Evolutionary conservation across 2,329 filamentous ascomycete genomes (phyloP).

Genomic region (Whalleya microplaca): DNA sequence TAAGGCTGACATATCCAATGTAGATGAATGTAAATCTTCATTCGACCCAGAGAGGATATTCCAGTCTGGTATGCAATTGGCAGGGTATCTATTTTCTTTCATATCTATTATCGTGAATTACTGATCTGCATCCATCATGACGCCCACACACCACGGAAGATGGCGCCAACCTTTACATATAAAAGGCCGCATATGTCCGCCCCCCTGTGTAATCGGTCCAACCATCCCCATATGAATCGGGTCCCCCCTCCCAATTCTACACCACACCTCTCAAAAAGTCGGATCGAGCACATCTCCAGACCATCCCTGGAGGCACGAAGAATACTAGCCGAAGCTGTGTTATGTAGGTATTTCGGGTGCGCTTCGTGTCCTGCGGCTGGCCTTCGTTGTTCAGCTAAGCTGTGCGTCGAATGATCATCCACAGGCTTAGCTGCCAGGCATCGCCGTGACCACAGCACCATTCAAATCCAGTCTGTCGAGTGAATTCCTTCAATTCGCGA

Average conservation of each 20-base stretch:
- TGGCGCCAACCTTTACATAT: slow-evolving; percentile 19
- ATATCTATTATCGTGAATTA: slow-evolving; percentile 17
- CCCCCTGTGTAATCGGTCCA: slow-evolving; percentile 5
- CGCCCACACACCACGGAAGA: slow-evolving; percentile 15
- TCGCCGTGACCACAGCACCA: not conserved
- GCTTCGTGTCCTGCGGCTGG: not conserved
- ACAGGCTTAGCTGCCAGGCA: not conserved
- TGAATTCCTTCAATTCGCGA: slow-evolving; percentile 57
- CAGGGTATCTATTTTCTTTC: slow-evolving; percentile 28
- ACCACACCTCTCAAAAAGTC: not conserved
- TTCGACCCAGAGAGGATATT: slow-evolving; percentile 17
- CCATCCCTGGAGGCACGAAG: not conserved
- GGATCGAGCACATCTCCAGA: not conserved
- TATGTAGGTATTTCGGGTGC: too few relatives aligned
- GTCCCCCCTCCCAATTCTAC: too few relatives aligned
- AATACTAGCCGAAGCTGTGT: too few relatives aligned
- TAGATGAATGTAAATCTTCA: slow-evolving; percentile 1
- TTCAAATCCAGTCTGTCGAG: slow-evolving; percentile 2
- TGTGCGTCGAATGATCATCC: not conserved
- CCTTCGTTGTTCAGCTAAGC: not conserved
- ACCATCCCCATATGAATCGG: slow-evolving; percentile 1
- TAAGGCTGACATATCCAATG: not conserved
- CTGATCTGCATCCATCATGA: slow-evolving; percentile 12
- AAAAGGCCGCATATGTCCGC: slow-evolving; percentile 19
- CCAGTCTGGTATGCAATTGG: slow-evolving; percentile 16